Conservation (phyloP, 495 filamentous ascomycete genomes). For the Trichoderma gamsii region DNA sequence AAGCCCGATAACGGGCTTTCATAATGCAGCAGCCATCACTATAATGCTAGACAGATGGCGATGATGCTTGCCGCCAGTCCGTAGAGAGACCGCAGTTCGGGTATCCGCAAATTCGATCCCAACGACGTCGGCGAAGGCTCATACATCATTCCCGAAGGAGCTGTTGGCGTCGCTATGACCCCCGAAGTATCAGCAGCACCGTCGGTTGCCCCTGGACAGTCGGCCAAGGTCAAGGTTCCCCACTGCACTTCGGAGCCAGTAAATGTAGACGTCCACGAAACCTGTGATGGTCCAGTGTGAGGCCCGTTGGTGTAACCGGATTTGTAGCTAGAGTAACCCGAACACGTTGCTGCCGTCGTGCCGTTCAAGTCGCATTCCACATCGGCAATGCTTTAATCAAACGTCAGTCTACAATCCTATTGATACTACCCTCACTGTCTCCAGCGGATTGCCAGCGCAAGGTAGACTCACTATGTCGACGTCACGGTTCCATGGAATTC, state of each 20-base stretch:
- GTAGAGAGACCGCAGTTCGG: slow-evolving; percentile 21
- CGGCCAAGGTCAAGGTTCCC: slow-evolving; percentile 33
- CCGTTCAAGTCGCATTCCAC: slow-evolving; percentile 29
- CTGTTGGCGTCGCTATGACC: slow-evolving; percentile 16
- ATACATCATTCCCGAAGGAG: slow-evolving; percentile 17
- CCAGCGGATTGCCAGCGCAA: neutral
- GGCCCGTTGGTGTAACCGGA: slow-evolving; percentile 21
- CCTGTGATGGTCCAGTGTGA: slow-evolving; percentile 29
- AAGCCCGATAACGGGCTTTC: neutral
- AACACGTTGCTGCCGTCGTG: slow-evolving; percentile 34
- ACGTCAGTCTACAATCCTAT: neutral
- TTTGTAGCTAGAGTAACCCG: slow-evolving; percentile 26
- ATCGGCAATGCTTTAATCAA: slow-evolving; percentile 27
- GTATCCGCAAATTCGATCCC: slow-evolving; percentile 7
- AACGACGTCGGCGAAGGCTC: slow-evolving; percentile 3
- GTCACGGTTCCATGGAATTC: slow-evolving; percentile 25
- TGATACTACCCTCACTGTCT: neutral
- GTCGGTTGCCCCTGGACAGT: slow-evolving; percentile 22
- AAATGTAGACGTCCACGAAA: slow-evolving; percentile 30
- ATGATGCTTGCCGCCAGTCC: slow-evolving; percentile 1
- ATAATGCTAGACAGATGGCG: neutral
- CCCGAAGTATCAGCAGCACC: slow-evolving; percentile 23
- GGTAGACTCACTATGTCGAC: slow-evolving; percentile 24
- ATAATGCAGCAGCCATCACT: neutral
- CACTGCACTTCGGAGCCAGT: slow-evolving; percentile 28